A percentile compares a stretch with the other conserved stretches of the same genome.
Evolutionary conservation across 208 protist genomes (phyloP).

Genomic region (Endotrypanum monterogeii): DNA sequence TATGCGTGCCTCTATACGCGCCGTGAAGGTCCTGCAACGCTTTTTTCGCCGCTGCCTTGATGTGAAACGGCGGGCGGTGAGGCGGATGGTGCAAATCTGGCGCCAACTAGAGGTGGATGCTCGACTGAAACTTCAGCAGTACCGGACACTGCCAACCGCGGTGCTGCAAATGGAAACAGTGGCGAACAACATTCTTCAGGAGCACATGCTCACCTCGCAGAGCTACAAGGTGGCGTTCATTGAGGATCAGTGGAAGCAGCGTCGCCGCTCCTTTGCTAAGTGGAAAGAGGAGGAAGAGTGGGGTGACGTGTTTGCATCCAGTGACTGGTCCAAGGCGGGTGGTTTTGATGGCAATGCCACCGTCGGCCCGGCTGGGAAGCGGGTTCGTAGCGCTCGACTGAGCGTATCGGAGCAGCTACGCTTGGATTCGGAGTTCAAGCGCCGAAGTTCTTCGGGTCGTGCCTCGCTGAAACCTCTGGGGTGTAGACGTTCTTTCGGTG

Average conservation of each 20-base stretch:
- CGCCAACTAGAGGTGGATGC: conserved; percentile 65
- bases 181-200: conserved; percentile 72
- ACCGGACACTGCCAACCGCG: conserved; percentile 45
- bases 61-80: conserved; percentile 57
- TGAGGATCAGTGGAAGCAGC: conserved; percentile 52
- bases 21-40: conserved; percentile 57
- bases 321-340: neutral
- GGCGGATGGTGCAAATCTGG: conserved; percentile 69
- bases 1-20: conserved; percentile 30
- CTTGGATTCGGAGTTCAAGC: conserved; percentile 17
- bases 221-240: conserved; percentile 72
- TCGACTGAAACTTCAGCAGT: conserved; percentile 58
- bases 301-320: conserved; percentile 21
- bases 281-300: conserved; percentile 49
- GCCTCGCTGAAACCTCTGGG: neutral
- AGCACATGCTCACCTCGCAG: conserved; percentile 78
- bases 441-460: neutral
- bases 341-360: too few relatives aligned
- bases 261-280: conserved; percentile 34
- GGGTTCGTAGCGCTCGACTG: conserved; percentile 10
- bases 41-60: conserved; percentile 70
- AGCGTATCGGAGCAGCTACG: conserved; percentile 18
- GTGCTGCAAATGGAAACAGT: conserved; percentile 64
- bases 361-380: neutral
- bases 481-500: neutral